phyloP scores from a whole-genome alignment of 306 rosid species.

The Vigna hirtella region DNA sequence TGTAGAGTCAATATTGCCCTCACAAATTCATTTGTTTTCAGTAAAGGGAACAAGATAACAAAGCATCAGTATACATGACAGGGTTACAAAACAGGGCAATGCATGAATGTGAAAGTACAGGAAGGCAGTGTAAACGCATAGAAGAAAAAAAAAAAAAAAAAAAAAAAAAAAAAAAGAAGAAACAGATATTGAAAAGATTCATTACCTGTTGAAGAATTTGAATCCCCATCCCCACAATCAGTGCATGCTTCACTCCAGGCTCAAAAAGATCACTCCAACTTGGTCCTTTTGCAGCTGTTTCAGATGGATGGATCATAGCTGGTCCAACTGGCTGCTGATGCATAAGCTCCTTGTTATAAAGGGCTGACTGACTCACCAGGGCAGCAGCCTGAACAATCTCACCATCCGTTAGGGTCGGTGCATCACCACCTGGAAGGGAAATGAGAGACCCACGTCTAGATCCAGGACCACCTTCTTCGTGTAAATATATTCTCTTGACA shows the following conservation, averaged over 20 bases:
- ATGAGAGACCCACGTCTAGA: slow-evolving; percentile 69
- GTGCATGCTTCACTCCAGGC: slow-evolving; percentile 92
- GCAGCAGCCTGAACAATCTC: slow-evolving; percentile 80
- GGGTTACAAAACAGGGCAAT: slow-evolving; percentile 8
- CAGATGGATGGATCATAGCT: slow-evolving; percentile 85
- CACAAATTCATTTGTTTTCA: slow-evolving; percentile 26
- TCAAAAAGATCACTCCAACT: slow-evolving; percentile 82
- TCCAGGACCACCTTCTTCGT: slow-evolving; percentile 72
- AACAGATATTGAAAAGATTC: slow-evolving; percentile 20
- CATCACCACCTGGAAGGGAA: slow-evolving; percentile 73
- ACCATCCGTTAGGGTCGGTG: slow-evolving; percentile 50
- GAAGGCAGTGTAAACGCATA: not conserved
- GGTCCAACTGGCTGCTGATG: slow-evolving; percentile 80
- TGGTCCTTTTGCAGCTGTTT: slow-evolving; percentile 66
- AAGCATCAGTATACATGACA: not conserved
- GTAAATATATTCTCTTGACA: slow-evolving; percentile 79
- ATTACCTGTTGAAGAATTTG: slow-evolving; percentile 97
- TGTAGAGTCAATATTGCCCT: slow-evolving; percentile 11
- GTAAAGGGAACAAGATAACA: slow-evolving; percentile 17
- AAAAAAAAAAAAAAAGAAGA: not conserved
- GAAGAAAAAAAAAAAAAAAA: slow-evolving; percentile 1
- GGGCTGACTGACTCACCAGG: slow-evolving; percentile 81
- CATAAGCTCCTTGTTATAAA: slow-evolving; percentile 69
- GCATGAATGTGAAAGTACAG: not conserved
- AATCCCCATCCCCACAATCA: slow-evolving; percentile 78